Evolutionary conservation across 2,329 filamentous ascomycete genomes (phyloP), one percentile per base, ranked within the genome.

Genomic region (Magnaporthales sp.): DNA sequence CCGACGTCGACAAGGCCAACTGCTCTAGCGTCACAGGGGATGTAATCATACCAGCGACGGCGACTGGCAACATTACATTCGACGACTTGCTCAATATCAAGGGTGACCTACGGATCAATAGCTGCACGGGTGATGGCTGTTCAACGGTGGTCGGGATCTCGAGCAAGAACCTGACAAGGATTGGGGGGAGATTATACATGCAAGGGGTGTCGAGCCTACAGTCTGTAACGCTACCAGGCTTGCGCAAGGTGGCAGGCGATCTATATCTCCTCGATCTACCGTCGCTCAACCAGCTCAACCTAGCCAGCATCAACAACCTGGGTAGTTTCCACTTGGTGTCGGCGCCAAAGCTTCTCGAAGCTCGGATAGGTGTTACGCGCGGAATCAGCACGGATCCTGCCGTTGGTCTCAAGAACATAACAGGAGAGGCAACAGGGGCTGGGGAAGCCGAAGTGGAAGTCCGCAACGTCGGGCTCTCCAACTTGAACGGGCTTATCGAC

Each of bases 351-450:
- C 38, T 67, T 29, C 38, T 26, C 19, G 5, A 13, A 13, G 61
- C 66, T 4, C 5, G 11, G 30, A 67, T 67, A 19, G 61, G 66
- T 10, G 15, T 29, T 22, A 11, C 5, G 10, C 24, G 19, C 38
- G 26, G 30, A 10, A 30, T 19, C 8, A 54, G 38, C 32, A 31
- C 31, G 6, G 61, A 64, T 54, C 24, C 32, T 2, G 38, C 32
- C 46, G 19, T 64, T 9, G 66, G 66, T 3, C 46, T 67, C 11
- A 67, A 67, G 38, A 54, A 64, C 38, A 63, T 67, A 62, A 67
- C 66, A 1, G 56, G 58, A 15, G 24, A 62, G 29, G 29, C 31
- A n/a, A 62, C 61, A 10, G 61, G 61, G 19, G 29, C 61, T 9
- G 61, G 29, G 2, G 63, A 65, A 26, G 32, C 31, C 8, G 66